phyloP scores from a whole-genome alignment of 352 stramenopile species.

The Globisporangium barbulae region DNA sequence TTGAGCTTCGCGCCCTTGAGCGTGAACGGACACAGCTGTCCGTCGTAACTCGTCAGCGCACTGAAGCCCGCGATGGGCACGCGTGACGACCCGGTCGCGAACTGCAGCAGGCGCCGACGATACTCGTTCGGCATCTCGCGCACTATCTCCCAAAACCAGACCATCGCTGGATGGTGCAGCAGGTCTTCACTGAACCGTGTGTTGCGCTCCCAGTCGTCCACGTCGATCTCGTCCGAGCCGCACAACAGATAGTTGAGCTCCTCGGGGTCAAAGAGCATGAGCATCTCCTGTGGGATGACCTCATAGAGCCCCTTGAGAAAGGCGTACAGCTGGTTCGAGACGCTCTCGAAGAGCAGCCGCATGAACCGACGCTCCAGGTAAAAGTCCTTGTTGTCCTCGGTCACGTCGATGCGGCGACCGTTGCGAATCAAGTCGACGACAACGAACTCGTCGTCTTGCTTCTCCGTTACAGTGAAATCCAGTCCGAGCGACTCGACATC shows the following conservation, averaged over 20 bases:
- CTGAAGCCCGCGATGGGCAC: background rate
- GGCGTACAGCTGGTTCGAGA: conserved; percentile 67
- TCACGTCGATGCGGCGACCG: background rate
- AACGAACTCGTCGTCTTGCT: background rate
- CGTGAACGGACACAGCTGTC: background rate
- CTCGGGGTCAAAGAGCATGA: conserved; percentile 94
- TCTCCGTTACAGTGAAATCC: background rate
- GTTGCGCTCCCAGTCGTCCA: background rate
- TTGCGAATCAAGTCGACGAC: background rate
- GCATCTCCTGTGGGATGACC: conserved; percentile 88
- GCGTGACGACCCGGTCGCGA: background rate
- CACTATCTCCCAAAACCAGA: background rate
- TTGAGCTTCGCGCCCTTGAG: background rate
- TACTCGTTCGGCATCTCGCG: background rate
- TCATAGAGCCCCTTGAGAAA: conserved; percentile 94
- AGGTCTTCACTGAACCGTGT: background rate
- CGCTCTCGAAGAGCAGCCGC: conserved; percentile 74
- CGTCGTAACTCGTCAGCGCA: background rate
- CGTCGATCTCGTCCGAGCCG: conserved; percentile 62
- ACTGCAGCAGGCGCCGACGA: background rate
- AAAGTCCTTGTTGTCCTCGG: background rate
- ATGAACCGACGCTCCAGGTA: background rate
- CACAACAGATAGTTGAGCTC: conserved; percentile 83
- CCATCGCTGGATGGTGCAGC: background rate
- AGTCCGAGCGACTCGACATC: background rate